A percentile compares a stretch with the other conserved stretches of the same genome.
Conservation (phyloP, 2,329 filamentous ascomycete genomes). For the Paraconiothyrium sp. region DNA sequence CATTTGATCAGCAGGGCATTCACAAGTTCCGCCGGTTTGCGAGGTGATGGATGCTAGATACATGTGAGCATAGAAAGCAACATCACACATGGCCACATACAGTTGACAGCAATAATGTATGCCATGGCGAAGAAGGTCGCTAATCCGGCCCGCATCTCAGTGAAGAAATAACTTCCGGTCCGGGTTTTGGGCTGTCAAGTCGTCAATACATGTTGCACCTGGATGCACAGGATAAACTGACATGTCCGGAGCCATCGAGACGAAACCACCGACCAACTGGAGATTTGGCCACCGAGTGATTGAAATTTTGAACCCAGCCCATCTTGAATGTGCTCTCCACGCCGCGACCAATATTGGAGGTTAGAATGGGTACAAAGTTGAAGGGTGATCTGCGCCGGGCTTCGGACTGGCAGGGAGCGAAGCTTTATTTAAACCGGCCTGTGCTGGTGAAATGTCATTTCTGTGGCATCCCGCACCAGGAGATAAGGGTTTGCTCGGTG, state of each 20-base stretch:
- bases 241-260: slow-evolving; percentile 83
- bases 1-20: slow-evolving; percentile 64
- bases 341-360: not conserved
- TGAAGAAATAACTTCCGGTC: slow-evolving; percentile 80
- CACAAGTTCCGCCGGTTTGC: slow-evolving; percentile 77
- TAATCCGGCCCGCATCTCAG: slow-evolving; percentile 83
- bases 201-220: slow-evolving; percentile 27
- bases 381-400: slow-evolving; percentile 23
- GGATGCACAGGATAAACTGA: slow-evolving; percentile 57
- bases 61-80: slow-evolving; percentile 41
- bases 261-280: slow-evolving; percentile 65
- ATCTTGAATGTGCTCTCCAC: slow-evolving; percentile 27
- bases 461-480: slow-evolving; percentile 41
- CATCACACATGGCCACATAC: slow-evolving; percentile 41
- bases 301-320: slow-evolving; percentile 47
- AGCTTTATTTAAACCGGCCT: slow-evolving; percentile 30
- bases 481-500: slow-evolving; percentile 44
- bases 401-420: slow-evolving; percentile 16
- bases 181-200: slow-evolving; percentile 69
- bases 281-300: slow-evolving; percentile 45
- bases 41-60: slow-evolving; percentile 66
- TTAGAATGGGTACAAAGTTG: slow-evolving; percentile 6
- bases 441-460: slow-evolving; percentile 27
- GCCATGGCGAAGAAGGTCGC: slow-evolving; percentile 68
- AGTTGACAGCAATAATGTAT: slow-evolving; percentile 73